These are phyloP conservation scores for Moringa oleifera DNA, from an alignment of 345 rosid species.

Conservation along the genomic window DNA sequence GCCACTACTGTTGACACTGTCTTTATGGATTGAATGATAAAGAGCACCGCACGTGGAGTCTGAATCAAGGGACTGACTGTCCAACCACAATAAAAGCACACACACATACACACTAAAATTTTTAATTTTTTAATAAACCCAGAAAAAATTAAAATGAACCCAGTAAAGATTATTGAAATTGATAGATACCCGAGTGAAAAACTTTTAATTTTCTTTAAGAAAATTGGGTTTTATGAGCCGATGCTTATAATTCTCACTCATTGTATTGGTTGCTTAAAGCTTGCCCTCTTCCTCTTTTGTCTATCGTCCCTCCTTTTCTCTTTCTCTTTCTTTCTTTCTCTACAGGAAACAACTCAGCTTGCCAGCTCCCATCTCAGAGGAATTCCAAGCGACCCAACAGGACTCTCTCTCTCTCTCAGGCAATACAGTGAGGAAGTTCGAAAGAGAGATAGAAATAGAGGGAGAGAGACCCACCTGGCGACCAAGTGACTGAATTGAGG, in stretches of 20 bases:
- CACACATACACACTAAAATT: no score
- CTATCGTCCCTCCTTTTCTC: slow-evolving; percentile 22
- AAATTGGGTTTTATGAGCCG: no score
- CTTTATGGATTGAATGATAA: slow-evolving; percentile 49
- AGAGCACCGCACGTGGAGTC: slow-evolving; percentile 76
- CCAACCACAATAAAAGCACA: slow-evolving; percentile 35
- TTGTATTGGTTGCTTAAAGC: slow-evolving; percentile 69
- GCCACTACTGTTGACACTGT: slow-evolving; percentile 18
- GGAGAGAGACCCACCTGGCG: slow-evolving; percentile 49
- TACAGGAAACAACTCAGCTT: slow-evolving; percentile 35
- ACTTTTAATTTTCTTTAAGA: no score
- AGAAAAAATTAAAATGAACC: not conserved
- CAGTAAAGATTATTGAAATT: not conserved
- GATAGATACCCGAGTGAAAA: not conserved
- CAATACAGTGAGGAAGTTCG: slow-evolving; percentile 9
- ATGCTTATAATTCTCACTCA: slow-evolving; percentile 42
- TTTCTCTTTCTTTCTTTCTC: slow-evolving; percentile 18
- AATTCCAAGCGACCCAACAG: slow-evolving; percentile 33
- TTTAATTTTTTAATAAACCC: no score
- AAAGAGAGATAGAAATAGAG: slow-evolving; percentile 25
- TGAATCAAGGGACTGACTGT: slow-evolving; percentile 45
- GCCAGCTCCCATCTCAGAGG: slow-evolving; percentile 48
- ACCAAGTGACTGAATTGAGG: slow-evolving; percentile 28
- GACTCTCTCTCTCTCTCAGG: slow-evolving; percentile 20
- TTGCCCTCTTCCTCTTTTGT: no score